A percentile compares a stretch with the other conserved stretches of the same genome.
Evolutionary conservation across 1,139 yeast species (phyloP).

Genomic region (Taphrina communis): DNA sequence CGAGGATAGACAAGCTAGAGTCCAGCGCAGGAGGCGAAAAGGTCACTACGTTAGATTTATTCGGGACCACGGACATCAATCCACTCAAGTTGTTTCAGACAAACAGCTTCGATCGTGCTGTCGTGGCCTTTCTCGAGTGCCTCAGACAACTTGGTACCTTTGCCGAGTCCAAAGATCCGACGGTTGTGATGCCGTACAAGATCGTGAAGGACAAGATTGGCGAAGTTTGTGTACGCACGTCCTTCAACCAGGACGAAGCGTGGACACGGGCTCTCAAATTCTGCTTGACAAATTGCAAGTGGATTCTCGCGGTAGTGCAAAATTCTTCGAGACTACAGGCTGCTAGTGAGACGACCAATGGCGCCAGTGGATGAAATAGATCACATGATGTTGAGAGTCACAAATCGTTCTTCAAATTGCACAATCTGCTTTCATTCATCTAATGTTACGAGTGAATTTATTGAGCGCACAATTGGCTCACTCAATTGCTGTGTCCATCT

Average conservation of each 20-base stretch:
- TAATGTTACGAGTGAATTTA: background rate
- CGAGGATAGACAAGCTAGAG: conserved; percentile 70
- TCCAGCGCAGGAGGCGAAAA: conserved; percentile 48
- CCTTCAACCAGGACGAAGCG: conserved; percentile 62
- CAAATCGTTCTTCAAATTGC: too few relatives aligned
- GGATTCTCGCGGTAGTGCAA: conserved; percentile 52
- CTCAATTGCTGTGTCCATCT: background rate
- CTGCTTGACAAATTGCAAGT: conserved; percentile 66
- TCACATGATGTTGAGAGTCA: too few relatives aligned
- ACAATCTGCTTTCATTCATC: too few relatives aligned
- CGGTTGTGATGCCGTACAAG: conserved; percentile 68
- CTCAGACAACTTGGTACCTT: conserved; percentile 63
- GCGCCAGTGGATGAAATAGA: background rate
- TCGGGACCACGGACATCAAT: conserved; percentile 66
- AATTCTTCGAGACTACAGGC: background rate
- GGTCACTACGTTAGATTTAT: conserved; percentile 57
- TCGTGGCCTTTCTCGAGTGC: conserved; percentile 74
- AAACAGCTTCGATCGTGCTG: conserved; percentile 72
- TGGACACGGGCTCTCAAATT: conserved; percentile 93
- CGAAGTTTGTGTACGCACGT: conserved; percentile 71
- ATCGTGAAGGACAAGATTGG: conserved; percentile 73
- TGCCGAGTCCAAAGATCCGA: conserved; percentile 58
- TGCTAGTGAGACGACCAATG: background rate
- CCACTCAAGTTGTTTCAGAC: conserved; percentile 69
- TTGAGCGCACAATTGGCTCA: conserved; percentile 9